Percentiles rank a stretch among this genome's conserved stretches.
Conservation (phyloP, 2,329 filamentous ascomycete genomes). For the Aspergillus nomiae region DNA sequence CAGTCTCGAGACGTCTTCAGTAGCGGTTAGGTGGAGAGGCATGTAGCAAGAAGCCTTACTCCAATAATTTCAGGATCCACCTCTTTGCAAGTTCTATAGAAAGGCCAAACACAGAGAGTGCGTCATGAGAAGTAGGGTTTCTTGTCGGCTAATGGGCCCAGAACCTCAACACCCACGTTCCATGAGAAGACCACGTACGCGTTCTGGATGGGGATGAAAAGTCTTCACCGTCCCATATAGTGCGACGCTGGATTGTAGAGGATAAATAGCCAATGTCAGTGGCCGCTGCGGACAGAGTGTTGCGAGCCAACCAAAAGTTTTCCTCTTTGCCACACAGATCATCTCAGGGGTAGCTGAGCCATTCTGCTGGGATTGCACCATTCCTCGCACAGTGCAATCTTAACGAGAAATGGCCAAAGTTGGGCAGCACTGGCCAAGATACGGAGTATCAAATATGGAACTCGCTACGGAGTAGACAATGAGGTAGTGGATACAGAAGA, state of each 20-base stretch:
- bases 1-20: no score
- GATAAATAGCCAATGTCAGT: no score
- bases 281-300: neutral
- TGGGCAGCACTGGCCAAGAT: neutral
- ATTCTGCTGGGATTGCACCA: neutral
- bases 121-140: neutral
- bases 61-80: neutral
- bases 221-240: no score
- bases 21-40: no score
- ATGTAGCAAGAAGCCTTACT: neutral
- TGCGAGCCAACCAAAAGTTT: neutral
- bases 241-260: no score
- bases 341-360: neutral
- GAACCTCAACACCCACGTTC: no score
- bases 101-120: neutral
- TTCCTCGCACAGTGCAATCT: neutral
- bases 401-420: neutral
- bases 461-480: neutral
- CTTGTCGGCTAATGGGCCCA: no score
- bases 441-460: neutral
- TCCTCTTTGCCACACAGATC: neutral
- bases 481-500: neutral
- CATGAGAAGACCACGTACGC: no score
- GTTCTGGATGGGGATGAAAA: neutral
- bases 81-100: neutral